Evolutionary conservation across 1,139 yeast species (phyloP), one percentile per base, ranked within the genome.

Genomic region (Suhomyces terraborum): DNA sequence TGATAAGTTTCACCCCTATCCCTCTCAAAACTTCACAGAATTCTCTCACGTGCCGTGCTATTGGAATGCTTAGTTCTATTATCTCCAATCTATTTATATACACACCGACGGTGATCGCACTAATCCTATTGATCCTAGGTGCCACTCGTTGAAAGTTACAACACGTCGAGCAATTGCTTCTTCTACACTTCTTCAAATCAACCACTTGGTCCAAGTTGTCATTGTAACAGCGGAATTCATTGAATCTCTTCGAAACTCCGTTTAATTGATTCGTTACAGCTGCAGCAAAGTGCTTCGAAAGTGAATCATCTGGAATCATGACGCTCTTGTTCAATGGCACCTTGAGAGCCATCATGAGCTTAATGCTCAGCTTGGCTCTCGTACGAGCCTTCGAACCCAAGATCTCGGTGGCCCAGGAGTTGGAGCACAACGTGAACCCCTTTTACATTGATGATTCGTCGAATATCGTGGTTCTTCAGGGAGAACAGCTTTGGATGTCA

Each of bases 401-500:
- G 29, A 41, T 53, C 10, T 37, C 43, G 8, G 20, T 43, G 20
- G 16, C 27, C 12, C 40, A 35, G 8, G 32, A 36, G 20, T 25
- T 31, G 6, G 27, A 36, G 10, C 29, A 32, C 5, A 50, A 63
- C 3, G 50, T 58, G 8, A 51, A 46, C 6, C 44, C 66, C 2
- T 38, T 64, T 5, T 80, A 79, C 51, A 77, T 82, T 49, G 84
- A 80, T 49, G 86, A 81, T 53, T 76, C 85, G 0, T 53, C 77
- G 3, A 66, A 66, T 13, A 54, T 82, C 6, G 50, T 84, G 29
- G 64, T 69, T 9, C 57, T 72, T 32, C 49, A 47, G 9, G 56
- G 61, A 0, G 38, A 46, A 0, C 42, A 49, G 4, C 58, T 81
- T 2, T 62, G 49, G 28, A 51, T 75, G 8, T 82, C 91, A 0